Base-by-base conservation (phyloP, 2,329 filamentous ascomycete genomes). In the Fusarium nisikadoi region DNA sequence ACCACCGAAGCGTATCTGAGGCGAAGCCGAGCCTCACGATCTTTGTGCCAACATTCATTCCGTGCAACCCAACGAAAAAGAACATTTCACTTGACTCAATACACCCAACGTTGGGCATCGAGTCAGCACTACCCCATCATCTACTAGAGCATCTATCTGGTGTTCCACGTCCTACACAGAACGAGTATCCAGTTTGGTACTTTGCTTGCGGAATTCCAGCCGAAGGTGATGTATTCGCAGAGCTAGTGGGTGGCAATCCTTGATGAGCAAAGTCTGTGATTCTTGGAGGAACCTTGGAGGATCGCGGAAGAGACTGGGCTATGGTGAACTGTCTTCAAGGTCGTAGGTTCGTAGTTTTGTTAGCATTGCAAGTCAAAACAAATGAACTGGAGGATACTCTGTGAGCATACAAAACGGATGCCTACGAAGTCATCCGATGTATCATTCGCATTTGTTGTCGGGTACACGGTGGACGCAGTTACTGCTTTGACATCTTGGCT, bases 61-160 rank as follows among this genome's bases (percentile, higher is more conserved):
- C 14, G 38, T 54, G 45, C 9, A 52, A 49, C 1, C 25, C 47
- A 12, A 53, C 60, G 4, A 36, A 13, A 16, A 65, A 71, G 27
- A 12, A 4, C 8, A 29, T 71, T 5, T 65, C 56, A 11, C 12
- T 16, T 12, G 3, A 6, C 5, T 66, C 64, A 12, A 10, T 43
- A 10, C 43, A 62, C 5, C 61, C 68, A 31, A 57, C 50, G 1
- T 29, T 69, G 4, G 57, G 54, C 1, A 35, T 71, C 7, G 60
- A 71, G 13, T 42, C 64, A 13, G 60, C 56, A 6, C 19, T 63
- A 25, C 64, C 64, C 20, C 57, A 69, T 20, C 31, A 33, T 16
- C 46, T 43, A 25, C 43, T 46, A 11, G 3, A 20, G 8, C 12
- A 33, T 7, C 5, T 20, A 1, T 6, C 14, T 8, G 11, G 17